Evolutionary conservation across 805 yeast genomes (phyloP).

Genomic region (Jamesozyma rosinii): DNA sequence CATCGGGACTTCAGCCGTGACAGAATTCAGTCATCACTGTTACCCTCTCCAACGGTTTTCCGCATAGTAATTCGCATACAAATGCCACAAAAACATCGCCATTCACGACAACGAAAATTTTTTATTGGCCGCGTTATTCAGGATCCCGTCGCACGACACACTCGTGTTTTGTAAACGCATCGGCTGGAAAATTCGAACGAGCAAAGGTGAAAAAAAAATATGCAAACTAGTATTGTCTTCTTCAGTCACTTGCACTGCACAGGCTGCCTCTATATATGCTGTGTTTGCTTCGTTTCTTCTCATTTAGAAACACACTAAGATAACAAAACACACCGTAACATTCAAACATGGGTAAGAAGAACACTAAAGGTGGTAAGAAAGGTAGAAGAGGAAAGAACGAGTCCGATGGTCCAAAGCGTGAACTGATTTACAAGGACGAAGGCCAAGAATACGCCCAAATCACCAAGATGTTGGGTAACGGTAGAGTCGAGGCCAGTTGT

Average conservation of each 20-base stretch:
- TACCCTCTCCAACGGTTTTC: too few relatives aligned
- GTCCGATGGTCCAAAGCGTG: constrained; percentile 85
- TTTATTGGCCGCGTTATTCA: not conserved
- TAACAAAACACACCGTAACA: not conserved
- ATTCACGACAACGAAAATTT: not conserved
- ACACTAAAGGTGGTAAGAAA: constrained; percentile 70
- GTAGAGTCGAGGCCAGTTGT: constrained; percentile 90
- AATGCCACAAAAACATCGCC: not conserved
- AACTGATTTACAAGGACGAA: constrained; percentile 81
- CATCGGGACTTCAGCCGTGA: too few relatives aligned
- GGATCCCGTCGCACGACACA: not conserved
- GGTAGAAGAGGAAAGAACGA: constrained; percentile 98
- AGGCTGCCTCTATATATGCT: too few relatives aligned
- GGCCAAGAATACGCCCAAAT: constrained; percentile 99
- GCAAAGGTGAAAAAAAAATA: not conserved
- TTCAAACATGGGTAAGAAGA: constrained; percentile 31
- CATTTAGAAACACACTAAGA: too few relatives aligned
- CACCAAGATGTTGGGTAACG: constrained; percentile 96
- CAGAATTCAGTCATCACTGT: too few relatives aligned
- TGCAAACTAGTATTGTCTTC: not conserved
- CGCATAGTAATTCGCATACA: too few relatives aligned
- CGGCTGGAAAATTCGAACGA: not conserved
- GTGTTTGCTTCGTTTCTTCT: too few relatives aligned
- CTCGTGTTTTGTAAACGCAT: not conserved
- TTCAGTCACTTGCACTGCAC: too few relatives aligned